Evolutionary conservation across 148 eudicot genomes (phyloP), one percentile per base, ranked within the genome.

Genomic region (Chenopodium suecicum): DNA sequence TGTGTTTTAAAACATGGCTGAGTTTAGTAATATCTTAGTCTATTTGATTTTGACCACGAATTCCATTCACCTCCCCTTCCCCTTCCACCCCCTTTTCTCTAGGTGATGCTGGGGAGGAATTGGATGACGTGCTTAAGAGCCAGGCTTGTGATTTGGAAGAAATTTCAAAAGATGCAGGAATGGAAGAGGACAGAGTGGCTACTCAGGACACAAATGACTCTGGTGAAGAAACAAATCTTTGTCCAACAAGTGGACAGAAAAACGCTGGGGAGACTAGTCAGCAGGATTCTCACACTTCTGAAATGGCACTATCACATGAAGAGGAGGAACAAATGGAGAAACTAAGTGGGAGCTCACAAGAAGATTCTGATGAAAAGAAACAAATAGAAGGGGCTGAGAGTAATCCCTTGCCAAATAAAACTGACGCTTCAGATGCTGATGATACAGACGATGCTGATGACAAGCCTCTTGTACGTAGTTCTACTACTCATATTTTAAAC

Each of bases 381-480:
- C 79, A 76, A 64, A 81, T 87, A 22, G 87, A 89, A 56, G 90
- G 86, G 78, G 86, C 74, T 60, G 88, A 85, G 25, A 83, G 76
- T 70, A 75, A 74, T 54, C 70, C 79, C 48, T n/a, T 80, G 6
- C 72, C 77, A 34, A 78, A 72, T 17, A 62, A 70, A 82, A 68
- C 83, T 80, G 85, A 78, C 9, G 48, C 79, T 69, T 58, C 80
- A 25, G 87, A 79, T 65, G 84, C 88, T 75, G 88, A 25, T 31
- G 88, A 89, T 65, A 73, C 80, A 73, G 98, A 90, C 32, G 79
- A 82, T 83, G 87, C 92, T 37, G 98, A 95, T 16, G 98, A 93
- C 78, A 92, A 89, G 84, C 94, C 95, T 74, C 92, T 96, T 82
- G 99, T 96, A 96, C 46, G 70, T 70, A 31, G 48, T 52, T 71